Conservation (phyloP, 108 stramenopile species). For the Fragilariopsis cylindrus region DNA sequence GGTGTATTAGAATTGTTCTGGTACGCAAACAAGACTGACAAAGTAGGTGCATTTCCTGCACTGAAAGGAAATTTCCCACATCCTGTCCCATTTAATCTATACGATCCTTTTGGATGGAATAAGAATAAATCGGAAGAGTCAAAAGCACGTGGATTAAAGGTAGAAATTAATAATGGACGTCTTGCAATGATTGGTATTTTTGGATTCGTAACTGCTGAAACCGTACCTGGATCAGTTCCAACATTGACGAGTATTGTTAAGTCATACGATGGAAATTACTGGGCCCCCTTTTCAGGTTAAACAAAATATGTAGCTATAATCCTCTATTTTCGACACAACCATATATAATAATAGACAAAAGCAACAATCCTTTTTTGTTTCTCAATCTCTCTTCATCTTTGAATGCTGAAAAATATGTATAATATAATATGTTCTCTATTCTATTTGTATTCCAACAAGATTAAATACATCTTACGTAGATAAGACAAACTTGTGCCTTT, state of each 20-base stretch:
- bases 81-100: constrained; percentile 74
- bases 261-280: constrained; percentile 60
- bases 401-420: constrained; percentile 7
- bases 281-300: constrained; percentile 49
- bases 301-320: background rate
- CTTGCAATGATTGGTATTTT: constrained; percentile 81
- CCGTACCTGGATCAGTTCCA: constrained; percentile 68
- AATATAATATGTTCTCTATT: too few species aligned
- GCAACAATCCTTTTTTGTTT: background rate
- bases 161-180: constrained; percentile 80
- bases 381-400: constrained; percentile 4
- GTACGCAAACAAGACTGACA: constrained; percentile 28
- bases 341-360: background rate
- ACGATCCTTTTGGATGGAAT: constrained; percentile 71
- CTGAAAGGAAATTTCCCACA: constrained; percentile 66
- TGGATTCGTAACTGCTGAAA: constrained; percentile 71
- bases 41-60: constrained; percentile 60
- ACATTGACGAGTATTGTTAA: constrained; percentile 55
- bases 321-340: background rate
- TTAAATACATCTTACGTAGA: too few species aligned
- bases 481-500: too few species aligned
- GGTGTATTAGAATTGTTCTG: constrained; percentile 64
- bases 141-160: constrained; percentile 56
- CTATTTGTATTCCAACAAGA: too few species aligned
- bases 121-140: constrained; percentile 62